Base-by-base conservation (phyloP, 1,284 basidiomycete species). In the Moesziomyces sp. region DNA sequence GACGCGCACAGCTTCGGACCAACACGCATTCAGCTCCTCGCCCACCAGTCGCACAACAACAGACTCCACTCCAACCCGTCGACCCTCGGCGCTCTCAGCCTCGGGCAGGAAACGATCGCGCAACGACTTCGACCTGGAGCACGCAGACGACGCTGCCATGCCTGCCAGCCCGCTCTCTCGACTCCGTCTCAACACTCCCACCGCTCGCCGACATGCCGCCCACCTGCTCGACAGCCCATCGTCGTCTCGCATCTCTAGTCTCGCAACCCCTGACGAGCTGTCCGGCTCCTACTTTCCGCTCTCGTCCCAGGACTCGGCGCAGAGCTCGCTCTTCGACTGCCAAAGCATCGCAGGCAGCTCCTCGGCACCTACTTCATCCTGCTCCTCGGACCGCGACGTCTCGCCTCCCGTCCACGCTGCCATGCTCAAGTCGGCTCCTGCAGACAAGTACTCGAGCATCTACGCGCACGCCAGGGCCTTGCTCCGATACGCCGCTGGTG, bases 391-490 rank as follows among this genome's bases (percentile, higher is more conserved):
- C 6, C 61, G 66, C 42, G 70, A 69, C 24, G 48, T 54, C n/a
- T 65, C 69, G 23, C 61, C 70, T 9, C 51, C 75, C 9, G 46
- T 53, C 28, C 49, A 53, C 23, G 14, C 51, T 19, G 53, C 46
- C 3, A 38, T 60, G 19, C 55, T 68, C 50, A 49, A 59, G n/a
- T 44, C 59, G 7, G 23, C 56, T 16, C 18, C n/a, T 26, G 42
- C 35, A 26, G 60, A 73, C 35, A 58, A 53, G 24, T 79, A 65
- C 56, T 62, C 79, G 33, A 81, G 84, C 72, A 65, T 85, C 26
- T 85, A 84, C 58, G 80, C 82, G 0, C 83, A 84, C 55, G 85
- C 85, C n/a, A 68, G 82, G 18, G 68, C 83, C 1, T 59, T 85
- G 6, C 78, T 85, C 33, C 80, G 83, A 28, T 82, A 68, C 64